A percentile compares a stretch with the other conserved stretches of the same genome.
Evolutionary conservation across 2,329 filamentous ascomycete species (phyloP).

Genomic region (Hypoxylon sp.): DNA sequence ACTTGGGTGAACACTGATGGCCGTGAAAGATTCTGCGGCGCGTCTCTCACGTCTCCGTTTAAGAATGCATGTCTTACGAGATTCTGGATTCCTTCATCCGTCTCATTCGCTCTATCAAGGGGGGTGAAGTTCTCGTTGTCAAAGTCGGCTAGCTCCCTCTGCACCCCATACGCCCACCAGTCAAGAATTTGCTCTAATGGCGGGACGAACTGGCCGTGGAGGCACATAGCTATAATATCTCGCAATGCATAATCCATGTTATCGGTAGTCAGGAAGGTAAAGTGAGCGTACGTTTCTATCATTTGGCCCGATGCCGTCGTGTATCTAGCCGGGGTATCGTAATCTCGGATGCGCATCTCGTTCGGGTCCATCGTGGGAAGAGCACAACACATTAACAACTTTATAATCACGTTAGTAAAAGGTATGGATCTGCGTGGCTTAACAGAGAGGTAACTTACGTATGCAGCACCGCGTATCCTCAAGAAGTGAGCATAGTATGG

Average conservation of each 20-base stretch:
- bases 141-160: background rate
- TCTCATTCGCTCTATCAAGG: background rate
- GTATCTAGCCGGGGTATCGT: background rate
- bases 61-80: background rate
- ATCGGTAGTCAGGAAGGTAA: background rate
- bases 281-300: background rate
- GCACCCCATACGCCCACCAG: background rate
- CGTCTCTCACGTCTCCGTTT: background rate
- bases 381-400: background rate
- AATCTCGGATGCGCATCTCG: background rate
- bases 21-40: background rate
- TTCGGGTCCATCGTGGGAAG: background rate
- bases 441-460: conserved; percentile 10
- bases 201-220: background rate
- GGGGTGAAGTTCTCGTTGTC: background rate
- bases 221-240: conserved; percentile 14
- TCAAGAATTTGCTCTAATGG: background rate
- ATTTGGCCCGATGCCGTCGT: background rate
- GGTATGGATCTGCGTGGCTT: background rate
- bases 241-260: conserved; percentile 6
- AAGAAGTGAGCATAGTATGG: background rate
- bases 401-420: background rate
- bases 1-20: background rate
- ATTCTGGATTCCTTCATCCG: background rate
- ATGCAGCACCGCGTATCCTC: background rate